Evolutionary conservation across 805 yeast genomes (phyloP).

Genomic region (Metahyphopichia silvanorum): DNA sequence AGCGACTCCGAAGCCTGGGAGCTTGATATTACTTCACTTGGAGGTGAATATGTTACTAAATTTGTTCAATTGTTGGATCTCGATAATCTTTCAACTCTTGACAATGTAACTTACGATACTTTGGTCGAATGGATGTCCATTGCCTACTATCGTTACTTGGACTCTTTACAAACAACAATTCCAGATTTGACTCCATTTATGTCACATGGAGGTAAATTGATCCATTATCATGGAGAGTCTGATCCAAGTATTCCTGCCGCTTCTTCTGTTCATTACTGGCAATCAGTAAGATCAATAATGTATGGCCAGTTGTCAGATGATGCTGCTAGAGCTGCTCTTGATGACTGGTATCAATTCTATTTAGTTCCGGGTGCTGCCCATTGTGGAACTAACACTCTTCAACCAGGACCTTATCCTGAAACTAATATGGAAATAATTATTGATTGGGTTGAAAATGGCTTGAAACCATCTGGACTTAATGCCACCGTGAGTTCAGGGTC

Average conservation of each 20-base stretch:
- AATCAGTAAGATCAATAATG: conserved; percentile 3
- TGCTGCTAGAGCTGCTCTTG: conserved; percentile 1
- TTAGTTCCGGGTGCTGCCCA: conserved; percentile 6
- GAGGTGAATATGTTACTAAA: conserved; percentile 6
- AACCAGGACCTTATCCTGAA: conserved; percentile 6
- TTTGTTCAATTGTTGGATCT: conserved; percentile 5
- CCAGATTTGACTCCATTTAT: neutral
- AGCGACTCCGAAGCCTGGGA: conserved; percentile 2
- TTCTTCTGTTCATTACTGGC: conserved; percentile 6
- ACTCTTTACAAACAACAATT: conserved; percentile 4
- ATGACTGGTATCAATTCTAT: conserved; percentile 5
- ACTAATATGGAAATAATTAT: conserved; percentile 5
- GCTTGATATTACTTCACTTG: conserved; percentile 4
- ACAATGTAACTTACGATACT: conserved; percentile 4
- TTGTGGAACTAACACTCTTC: conserved; percentile 4
- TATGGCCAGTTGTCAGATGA: neutral
- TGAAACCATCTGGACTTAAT: conserved; percentile 5
- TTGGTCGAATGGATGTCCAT: conserved; percentile 4
- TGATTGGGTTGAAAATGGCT: conserved; percentile 5
- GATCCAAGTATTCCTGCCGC: conserved; percentile 4
- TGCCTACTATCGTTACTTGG: conserved; percentile 2
- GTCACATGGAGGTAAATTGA: conserved; percentile 2
- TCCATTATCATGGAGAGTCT: conserved; percentile 4
- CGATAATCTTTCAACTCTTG: conserved; percentile 2
- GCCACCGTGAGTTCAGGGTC: conserved; percentile 4